Base-by-base conservation (phyloP, 768 basidiomycete genomes). In the Holtermanniella nyarrowii region DNA sequence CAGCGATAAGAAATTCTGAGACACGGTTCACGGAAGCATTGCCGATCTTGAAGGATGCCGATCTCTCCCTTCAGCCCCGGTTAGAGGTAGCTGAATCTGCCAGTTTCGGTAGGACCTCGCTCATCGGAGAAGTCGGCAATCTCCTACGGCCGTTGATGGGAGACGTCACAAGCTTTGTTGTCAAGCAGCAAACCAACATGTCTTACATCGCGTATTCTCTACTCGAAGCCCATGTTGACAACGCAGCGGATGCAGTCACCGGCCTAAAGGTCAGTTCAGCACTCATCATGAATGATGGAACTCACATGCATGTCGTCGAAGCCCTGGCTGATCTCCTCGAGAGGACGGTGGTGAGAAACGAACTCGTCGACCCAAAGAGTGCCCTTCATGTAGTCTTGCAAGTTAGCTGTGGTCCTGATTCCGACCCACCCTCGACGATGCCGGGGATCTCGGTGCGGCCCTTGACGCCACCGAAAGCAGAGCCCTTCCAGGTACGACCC, bases 301-400 rank as follows among this genome's bases (percentile, higher is more conserved):
- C 89, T 73, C 74, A 90, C 88, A 75, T 96, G 89, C 91, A 99
- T 97, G 67, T 93, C 87, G 52, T 84, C 76, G 77, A 99, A 96
- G 20, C 88, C 88, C 45, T 82, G 77, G 72, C 87, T 87, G 68
- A 90, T 85, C 4, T 86, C 82, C 22, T 74, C 77, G 27, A 91
- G 75, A 40, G 74, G 79, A 62, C 83, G 79, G 60, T 80, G 76
- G 74, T 97, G 93, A 44, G 93, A 93, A 54, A 97, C 84, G 71
- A 93, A 99, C 71, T 97, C 88, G 68, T 99, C 91, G 48, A 99
- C 82, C 65, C 68, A 66, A 42, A 72, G 65, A 11, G 53, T 70
- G 21, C 71, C 71, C 23, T 65, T 59, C 41, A 72, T 63, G 61
- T 72, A 70, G 55, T 72, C 71, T 72, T 27, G 2, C 26, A 1